Conservation (phyloP, 192 early-diverging fungal species). For the Backusella parvicylindrica region DNA sequence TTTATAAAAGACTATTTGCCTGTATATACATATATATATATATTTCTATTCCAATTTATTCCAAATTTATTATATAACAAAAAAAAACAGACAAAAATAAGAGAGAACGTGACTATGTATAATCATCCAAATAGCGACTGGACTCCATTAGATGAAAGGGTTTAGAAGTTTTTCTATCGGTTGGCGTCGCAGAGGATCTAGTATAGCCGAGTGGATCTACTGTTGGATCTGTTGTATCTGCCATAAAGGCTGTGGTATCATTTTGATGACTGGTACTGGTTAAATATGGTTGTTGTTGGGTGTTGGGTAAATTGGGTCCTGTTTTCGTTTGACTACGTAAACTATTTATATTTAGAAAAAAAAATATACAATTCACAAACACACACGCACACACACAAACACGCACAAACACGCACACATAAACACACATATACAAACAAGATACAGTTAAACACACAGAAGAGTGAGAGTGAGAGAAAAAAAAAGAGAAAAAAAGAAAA, state of each 20-base stretch:
- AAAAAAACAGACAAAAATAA: not conserved
- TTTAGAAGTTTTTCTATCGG: not conserved
- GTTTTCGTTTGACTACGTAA: conserved; percentile 20
- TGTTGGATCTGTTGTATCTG: not conserved
- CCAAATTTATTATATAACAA: not conserved
- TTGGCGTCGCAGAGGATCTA: not conserved
- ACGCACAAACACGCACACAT: too few species aligned
- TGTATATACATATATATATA: not conserved
- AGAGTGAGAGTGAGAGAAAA: not conserved
- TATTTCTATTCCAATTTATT: not conserved
- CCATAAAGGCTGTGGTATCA: not conserved
- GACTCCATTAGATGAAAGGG: not conserved
- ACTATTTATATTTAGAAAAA: conserved; percentile 1
- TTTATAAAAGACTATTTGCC: too few species aligned
- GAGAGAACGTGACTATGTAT: not conserved
- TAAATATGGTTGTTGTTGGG: not conserved
- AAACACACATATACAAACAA: not conserved
- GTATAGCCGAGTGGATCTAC: not conserved
- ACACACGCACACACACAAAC: not conserved
- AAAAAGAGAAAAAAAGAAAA: not conserved
- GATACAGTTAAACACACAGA: not conserved
- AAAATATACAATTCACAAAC: not conserved
- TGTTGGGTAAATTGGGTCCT: not conserved
- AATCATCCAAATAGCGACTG: not conserved
- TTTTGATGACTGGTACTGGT: not conserved